Base-by-base conservation (phyloP, 2,329 filamentous ascomycete genomes). In the Aaosphaeria pasadenensis region DNA sequence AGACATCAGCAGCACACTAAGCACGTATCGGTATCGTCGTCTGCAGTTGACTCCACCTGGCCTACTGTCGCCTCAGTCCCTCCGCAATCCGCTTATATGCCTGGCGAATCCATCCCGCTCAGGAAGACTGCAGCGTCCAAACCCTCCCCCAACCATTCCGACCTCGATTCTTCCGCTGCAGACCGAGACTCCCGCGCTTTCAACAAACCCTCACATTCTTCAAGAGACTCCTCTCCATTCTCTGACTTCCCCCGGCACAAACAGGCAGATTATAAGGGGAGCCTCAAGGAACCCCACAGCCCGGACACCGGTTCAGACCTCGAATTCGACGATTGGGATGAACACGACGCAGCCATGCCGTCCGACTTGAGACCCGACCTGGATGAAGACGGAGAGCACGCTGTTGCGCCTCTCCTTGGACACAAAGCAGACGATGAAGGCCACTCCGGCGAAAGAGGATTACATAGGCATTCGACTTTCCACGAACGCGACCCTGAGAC, bases 401-500 rank as follows among this genome's bases (percentile, higher is more conserved):
- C 74, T 35, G 72, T 79, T 46, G 71, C 77, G 53, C 83, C 83
- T 28, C 66, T 86, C 54, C 71, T 86, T 31, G 77, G 67, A 33
- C 36, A 49, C 40, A 71, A 69, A 50, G 55, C 56, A 45, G 61
- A 66, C 46, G 63, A 63, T 49, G 66, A 58, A 56, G 74, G 71
- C 58, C 9, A 36, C 33, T 71, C 70, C 52, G 69, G 54, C 45
- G 63, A 68, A 41, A 71, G 74, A 11, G 57, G 63, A 28, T 71
- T 80, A 52, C 74, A 62, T 39, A 77, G 83, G 47, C 77, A 82
- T 48, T 87, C 85, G 39, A 86, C 86, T 9, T 85, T 95, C 73
- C 84, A 87, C 62, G 91, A 89, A 64, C 80, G 83, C 59, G 91
- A 87, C 64, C 88, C 89, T n/a, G 80, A 84, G 50, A 75, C 77